These are phyloP conservation scores for Kitagawia praeruptora DNA, from an alignment of 129 eudicot genomes.

Conservation along the genomic window DNA sequence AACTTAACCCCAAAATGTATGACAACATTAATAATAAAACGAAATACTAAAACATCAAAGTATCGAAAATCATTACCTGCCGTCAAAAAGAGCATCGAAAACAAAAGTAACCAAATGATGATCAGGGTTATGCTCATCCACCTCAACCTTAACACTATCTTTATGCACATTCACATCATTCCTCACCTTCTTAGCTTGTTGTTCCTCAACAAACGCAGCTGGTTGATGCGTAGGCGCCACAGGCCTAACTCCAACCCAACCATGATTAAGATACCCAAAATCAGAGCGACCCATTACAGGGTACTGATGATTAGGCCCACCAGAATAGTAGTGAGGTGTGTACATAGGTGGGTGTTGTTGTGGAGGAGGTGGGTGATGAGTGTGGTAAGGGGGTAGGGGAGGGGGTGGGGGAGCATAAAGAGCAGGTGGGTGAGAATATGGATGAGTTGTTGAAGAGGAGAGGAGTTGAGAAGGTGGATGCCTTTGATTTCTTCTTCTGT, in stretches of 20 bases:
- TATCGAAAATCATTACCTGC: slow-evolving; percentile 28
- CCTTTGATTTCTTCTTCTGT: slow-evolving; percentile 19
- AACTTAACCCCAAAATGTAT: not conserved
- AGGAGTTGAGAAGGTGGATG: slow-evolving; percentile 18
- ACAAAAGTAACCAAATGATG: slow-evolving; percentile 62
- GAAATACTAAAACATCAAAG: not conserved
- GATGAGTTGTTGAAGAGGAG: slow-evolving; percentile 5
- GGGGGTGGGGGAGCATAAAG: slow-evolving; percentile 1
- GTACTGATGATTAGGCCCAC: slow-evolving; percentile 20
- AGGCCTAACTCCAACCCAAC: slow-evolving; percentile 28
- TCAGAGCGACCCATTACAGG: slow-evolving; percentile 33
- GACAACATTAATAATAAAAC: not conserved
- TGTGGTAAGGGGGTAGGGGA: not conserved
- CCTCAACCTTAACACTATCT: slow-evolving; percentile 58
- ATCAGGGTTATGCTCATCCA: slow-evolving; percentile 63
- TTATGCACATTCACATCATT: slow-evolving; percentile 84
- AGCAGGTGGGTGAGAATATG: not conserved
- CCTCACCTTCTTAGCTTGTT: slow-evolving; percentile 62
- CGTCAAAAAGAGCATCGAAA: slow-evolving; percentile 72
- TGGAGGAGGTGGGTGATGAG: slow-evolving; percentile 8
- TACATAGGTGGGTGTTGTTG: not conserved
- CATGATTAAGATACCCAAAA: slow-evolving; percentile 28
- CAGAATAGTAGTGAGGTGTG: slow-evolving; percentile 21
- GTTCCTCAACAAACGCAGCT: slow-evolving; percentile 48
- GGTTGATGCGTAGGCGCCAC: slow-evolving; percentile 17